Base-by-base conservation (phyloP, 306 rosid species). In the Mimosa pudica region DNA sequence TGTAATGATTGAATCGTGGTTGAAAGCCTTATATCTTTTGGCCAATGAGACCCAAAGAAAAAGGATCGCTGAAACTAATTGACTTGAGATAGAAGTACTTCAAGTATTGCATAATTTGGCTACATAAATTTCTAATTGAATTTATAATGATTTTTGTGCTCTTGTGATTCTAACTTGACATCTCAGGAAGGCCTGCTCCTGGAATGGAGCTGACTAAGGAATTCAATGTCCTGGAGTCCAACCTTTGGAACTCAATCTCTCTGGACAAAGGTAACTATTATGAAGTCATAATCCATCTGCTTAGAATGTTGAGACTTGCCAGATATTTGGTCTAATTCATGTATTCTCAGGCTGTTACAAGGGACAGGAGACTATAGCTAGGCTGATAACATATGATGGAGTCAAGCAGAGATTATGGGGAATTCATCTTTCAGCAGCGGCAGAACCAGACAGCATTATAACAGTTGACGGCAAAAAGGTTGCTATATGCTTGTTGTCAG, bases 371-470 rank as follows among this genome's bases (percentile, higher is more conserved):
- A 94, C 98, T 66, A 87, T 94, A 84, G 79, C 98, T 82, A 89
- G 97, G 84, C 90, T 94, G 42, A 89, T 94, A 79, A 94, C 98
- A 7, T 92, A 94, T 24, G 92, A 91, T 83, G 97, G 98, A 79
- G 71, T 94, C 78, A 94, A 94, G 86, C 98, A 94, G 89, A 89
- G 88, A 84, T 89, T 94, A 75, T 94, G 97, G 97, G 98, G 97
- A 67, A 63, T 94, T 81, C 69, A 77, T 81, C 97, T 94, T 82
- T 88, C 97, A 10, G 91, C 89, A 7, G 86, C 92, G 0, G 95
- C 89, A 64, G 95, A 92, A 82, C 93, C 94, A 55, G 97, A 95
- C 83, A 92, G 92, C 82, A 68, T 85, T 41, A 86, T 94, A 55
- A 83, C 89, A 54, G 79, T 92, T 77, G 87, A 85, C 71, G 97